Evolutionary conservation across 192 early-diverging fungal genomes (phyloP).

Genomic region (Coemansia aciculifera): DNA sequence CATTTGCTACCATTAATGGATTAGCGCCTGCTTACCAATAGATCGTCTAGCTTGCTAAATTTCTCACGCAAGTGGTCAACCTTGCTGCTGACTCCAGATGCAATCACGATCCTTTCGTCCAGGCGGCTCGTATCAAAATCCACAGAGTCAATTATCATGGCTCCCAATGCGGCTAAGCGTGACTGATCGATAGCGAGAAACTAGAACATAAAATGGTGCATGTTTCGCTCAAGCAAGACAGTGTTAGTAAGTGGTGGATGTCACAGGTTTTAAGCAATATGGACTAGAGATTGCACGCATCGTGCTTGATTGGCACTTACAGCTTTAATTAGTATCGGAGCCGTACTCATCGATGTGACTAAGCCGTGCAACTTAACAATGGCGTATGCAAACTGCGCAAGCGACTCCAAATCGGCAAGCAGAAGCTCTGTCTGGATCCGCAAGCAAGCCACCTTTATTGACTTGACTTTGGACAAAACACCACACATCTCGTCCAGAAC

Average conservation of each 20-base stretch:
- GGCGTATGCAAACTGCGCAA: slow-evolving; percentile 40
- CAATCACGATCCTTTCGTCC: slow-evolving; percentile 29
- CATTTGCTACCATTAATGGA: not conserved
- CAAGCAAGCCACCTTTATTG: slow-evolving; percentile 22
- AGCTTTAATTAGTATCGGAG: slow-evolving; percentile 23
- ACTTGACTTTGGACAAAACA: slow-evolving; percentile 17
- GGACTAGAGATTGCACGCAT: not conserved
- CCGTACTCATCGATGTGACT: slow-evolving; percentile 11
- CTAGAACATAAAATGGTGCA: slow-evolving; percentile 8
- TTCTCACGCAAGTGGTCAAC: slow-evolving; percentile 34
- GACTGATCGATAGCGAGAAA: slow-evolving; percentile 23
- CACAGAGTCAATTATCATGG: slow-evolving; percentile 29
- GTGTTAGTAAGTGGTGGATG: not conserved
- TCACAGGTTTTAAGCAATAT: not conserved
- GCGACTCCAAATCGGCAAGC: slow-evolving; percentile 29
- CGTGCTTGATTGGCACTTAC: slow-evolving; percentile 12
- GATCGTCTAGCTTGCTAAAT: slow-evolving; percentile 20
- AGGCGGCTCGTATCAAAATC: slow-evolving; percentile 38
- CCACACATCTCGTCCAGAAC: slow-evolving; percentile 15
- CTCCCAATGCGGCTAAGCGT: slow-evolving; percentile 23
- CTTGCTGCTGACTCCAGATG: slow-evolving; percentile 19
- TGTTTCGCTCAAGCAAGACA: not conserved
- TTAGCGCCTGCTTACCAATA: slow-evolving; percentile 22
- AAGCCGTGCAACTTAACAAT: slow-evolving; percentile 28
- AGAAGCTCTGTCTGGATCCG: slow-evolving; percentile 37